Base-by-base conservation (phyloP, 192 early-diverging fungal species). In the Coemansia interrupta region DNA sequence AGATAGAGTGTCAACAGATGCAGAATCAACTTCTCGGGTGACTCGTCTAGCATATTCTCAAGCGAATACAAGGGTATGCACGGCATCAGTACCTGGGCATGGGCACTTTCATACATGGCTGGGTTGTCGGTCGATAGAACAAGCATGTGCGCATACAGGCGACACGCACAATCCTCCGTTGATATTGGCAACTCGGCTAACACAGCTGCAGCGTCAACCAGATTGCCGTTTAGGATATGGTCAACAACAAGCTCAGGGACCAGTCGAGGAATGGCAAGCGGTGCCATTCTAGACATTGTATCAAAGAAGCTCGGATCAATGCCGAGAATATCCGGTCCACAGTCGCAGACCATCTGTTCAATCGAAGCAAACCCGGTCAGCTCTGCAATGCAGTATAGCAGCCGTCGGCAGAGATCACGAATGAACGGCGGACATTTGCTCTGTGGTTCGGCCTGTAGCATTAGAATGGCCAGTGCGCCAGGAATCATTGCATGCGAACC, bases 171-270 rank as follows among this genome's bases (percentile, higher is more conserved):
- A 38, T 29, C 52, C 11, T 44, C 45, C 6, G 38, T 29, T 0
- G 19, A 32, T 18, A 28, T 50, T 5, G 54, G 46, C 11, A 54
- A 7, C 4, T 41, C 23, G 11, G 61, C 20, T 6, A 73, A 38
- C 32, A 51, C 20, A 1, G 28, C 52, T 0, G 26, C 24, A 3
- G 60, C 64, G 39, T 47, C 42, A 2, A 38, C 49, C 42, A 72
- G 49, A 4, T 78, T 65, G 2, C 52, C 61, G 4, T 55, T 64
- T 47, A 78, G 41, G 58, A 72, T 68, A 42, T 43, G 58, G 44
- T 72, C 74, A 5, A 66, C 17, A 6, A 61, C 69, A 29, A 57
- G 58, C 18, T 58, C 56, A 7, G 60, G 19, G 18, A 48, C 41
- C 23, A 24, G 48, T n/a, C 51, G 59, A 4, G 52, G 36, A n/a